A percentile compares a stretch with the other conserved stretches of the same genome.
Evolutionary conservation across 352 stramenopile species (phyloP).

Genomic region (Phytopythium vexans): DNA sequence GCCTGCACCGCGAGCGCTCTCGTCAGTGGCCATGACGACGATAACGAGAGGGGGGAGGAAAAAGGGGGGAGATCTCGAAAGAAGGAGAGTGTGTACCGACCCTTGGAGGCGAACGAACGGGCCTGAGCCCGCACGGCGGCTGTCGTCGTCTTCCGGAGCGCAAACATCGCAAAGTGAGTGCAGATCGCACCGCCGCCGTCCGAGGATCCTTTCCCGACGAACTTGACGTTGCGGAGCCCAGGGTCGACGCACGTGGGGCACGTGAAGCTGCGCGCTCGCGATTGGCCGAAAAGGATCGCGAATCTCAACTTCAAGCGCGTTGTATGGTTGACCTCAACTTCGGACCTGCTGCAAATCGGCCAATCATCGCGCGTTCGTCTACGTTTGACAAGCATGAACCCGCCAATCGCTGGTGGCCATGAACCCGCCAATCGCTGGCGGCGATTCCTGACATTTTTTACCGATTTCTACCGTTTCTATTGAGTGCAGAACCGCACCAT

Average conservation of each 20-base stretch:
- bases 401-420: no score
- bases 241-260: slow-evolving; percentile 7
- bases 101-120: slow-evolving; percentile 55
- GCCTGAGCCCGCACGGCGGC: slow-evolving; percentile 15
- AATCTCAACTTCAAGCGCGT: slow-evolving; percentile 16
- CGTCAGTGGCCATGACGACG: slow-evolving; percentile 6
- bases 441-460: no score
- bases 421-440: no score
- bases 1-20: slow-evolving; percentile 18
- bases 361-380: no score
- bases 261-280: background rate
- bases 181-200: slow-evolving; percentile 12
- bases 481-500: no score
- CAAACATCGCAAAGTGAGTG: slow-evolving; percentile 34
- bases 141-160: slow-evolving; percentile 29
- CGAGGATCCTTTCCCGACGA: background rate
- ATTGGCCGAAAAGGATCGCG: slow-evolving; percentile 24
- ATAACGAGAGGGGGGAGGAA: background rate
- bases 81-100: slow-evolving; percentile 15
- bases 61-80: background rate
- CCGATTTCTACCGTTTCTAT: background rate
- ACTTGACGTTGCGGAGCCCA: background rate
- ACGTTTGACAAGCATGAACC: no score
- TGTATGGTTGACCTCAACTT: background rate
- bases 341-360: no score